phyloP scores from a whole-genome alignment of 805 yeast species.

The Saturnispora zaruensis region DNA sequence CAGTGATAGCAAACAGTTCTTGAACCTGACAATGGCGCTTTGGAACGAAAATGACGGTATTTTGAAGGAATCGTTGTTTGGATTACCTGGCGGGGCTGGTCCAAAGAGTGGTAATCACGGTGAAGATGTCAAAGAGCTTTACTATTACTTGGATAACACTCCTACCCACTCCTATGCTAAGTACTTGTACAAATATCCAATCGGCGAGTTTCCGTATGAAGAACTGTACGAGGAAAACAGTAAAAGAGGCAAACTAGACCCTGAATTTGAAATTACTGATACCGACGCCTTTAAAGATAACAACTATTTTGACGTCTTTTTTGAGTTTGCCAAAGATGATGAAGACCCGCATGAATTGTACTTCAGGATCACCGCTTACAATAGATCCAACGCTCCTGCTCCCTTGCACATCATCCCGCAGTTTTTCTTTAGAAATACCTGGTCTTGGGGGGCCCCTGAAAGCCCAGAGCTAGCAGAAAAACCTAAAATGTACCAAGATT shows the following conservation, averaged over 20 bases:
- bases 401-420: slow-evolving; percentile 85
- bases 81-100: slow-evolving; percentile 76
- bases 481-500: slow-evolving; percentile 39
- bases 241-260: slow-evolving; percentile 54
- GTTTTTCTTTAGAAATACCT: slow-evolving; percentile 74
- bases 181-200: slow-evolving; percentile 89
- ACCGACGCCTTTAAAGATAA: slow-evolving; percentile 65
- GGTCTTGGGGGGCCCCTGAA: slow-evolving; percentile 77
- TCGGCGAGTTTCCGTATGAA: slow-evolving; percentile 71
- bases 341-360: slow-evolving; percentile 71
- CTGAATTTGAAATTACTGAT: slow-evolving; percentile 77
- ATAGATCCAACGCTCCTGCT: slow-evolving; percentile 76
- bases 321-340: slow-evolving; percentile 83
- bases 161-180: slow-evolving; percentile 93
- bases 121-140: slow-evolving; percentile 84
- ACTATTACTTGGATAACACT: slow-evolving; percentile 81
- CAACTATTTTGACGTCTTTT: slow-evolving; percentile 77
- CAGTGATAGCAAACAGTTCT: slow-evolving; percentile 69
- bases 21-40: slow-evolving; percentile 72
- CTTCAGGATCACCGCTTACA: slow-evolving; percentile 82
- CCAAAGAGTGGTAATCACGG: slow-evolving; percentile 72
- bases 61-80: slow-evolving; percentile 79
- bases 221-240: slow-evolving; percentile 61
- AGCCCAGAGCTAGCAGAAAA: slow-evolving; percentile 24
- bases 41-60: slow-evolving; percentile 89